Percentiles rank a stretch among this genome's conserved stretches.
Conservation (phyloP, 1,284 basidiomycete species). For the Rhodotorula glutinis region DNA sequence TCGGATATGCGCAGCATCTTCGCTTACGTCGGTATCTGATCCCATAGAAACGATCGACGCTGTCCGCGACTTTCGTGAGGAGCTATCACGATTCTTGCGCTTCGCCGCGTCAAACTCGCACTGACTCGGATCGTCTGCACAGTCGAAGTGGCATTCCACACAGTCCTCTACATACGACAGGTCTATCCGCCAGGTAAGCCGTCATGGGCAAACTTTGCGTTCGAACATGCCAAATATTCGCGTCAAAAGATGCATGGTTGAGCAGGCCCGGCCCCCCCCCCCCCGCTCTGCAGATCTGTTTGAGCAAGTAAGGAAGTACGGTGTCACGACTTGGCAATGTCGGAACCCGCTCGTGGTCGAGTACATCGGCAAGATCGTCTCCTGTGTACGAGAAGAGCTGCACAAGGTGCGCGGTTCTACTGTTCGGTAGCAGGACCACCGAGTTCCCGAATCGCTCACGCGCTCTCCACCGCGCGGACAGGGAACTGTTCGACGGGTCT, state of each 20-base stretch:
- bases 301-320: slow-evolving; percentile 78
- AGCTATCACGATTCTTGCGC: not conserved
- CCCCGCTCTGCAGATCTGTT: slow-evolving; percentile 61
- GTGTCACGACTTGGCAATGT: slow-evolving; percentile 83
- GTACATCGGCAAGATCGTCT: slow-evolving; percentile 78
- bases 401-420: slow-evolving; percentile 54
- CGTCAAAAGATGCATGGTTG: not conserved
- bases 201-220: no score
- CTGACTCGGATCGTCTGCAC: not conserved
- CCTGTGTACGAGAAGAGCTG: slow-evolving; percentile 71
- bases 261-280: not conserved
- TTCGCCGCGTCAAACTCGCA: no score
- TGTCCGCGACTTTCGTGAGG: slow-evolving; percentile 39
- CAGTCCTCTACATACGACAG: slow-evolving; percentile 81
- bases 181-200: slow-evolving; percentile 70
- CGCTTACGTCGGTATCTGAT: no score
- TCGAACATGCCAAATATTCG: not conserved
- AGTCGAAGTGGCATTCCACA: slow-evolving; percentile 93
- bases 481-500: slow-evolving; percentile 69
- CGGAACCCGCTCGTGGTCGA: slow-evolving; percentile 80
- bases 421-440: slow-evolving; percentile 11
- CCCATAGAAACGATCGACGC: slow-evolving; percentile 39
- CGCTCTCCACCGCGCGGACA: slow-evolving; percentile 44
- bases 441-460: not conserved
- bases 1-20: no score